Conservation (phyloP, 2,329 filamentous ascomycete species). For the Neopestalotiopsis clavispora region DNA sequence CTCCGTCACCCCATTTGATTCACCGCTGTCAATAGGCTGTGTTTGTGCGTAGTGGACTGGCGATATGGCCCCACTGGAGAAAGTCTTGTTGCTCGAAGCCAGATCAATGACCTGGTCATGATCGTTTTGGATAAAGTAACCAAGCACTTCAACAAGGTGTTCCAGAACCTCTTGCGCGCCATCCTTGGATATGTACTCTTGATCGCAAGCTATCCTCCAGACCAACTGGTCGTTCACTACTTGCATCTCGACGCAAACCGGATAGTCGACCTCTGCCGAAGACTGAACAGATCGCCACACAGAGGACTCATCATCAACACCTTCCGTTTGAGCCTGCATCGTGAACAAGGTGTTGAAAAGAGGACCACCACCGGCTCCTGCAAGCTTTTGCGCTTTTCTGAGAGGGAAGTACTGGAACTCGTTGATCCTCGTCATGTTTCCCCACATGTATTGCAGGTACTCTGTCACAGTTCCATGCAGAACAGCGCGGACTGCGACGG, state of each 20-base stretch:
- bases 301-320: not conserved
- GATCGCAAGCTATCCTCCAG: constrained; percentile 77
- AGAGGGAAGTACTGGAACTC: constrained; percentile 80
- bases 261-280: constrained; percentile 76
- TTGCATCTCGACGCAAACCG: constrained; percentile 83
- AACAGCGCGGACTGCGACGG: constrained; percentile 74
- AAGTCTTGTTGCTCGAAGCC: constrained; percentile 34
- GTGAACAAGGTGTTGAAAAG: constrained; percentile 64
- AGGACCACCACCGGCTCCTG: constrained; percentile 33
- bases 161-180: constrained; percentile 58
- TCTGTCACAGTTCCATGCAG: constrained; percentile 69
- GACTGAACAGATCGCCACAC: constrained; percentile 69
- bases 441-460: constrained; percentile 76
- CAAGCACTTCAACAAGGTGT: constrained; percentile 64
- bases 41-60: constrained; percentile 35
- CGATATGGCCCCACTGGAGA: constrained; percentile 70
- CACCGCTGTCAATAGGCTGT: not conserved
- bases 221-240: constrained; percentile 56
- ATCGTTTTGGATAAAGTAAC: constrained; percentile 55
- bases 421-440: constrained; percentile 68
- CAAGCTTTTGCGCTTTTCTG: constrained; percentile 66
- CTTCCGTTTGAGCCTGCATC: constrained; percentile 46
- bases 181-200: constrained; percentile 50
- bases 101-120: constrained; percentile 53
- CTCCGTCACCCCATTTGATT: not conserved